A percentile compares a stretch with the other conserved stretches of the same genome.
Evolutionary conservation across 2,329 filamentous ascomycete genomes (phyloP).

Genomic region (Arthrobotrys sinensis): DNA sequence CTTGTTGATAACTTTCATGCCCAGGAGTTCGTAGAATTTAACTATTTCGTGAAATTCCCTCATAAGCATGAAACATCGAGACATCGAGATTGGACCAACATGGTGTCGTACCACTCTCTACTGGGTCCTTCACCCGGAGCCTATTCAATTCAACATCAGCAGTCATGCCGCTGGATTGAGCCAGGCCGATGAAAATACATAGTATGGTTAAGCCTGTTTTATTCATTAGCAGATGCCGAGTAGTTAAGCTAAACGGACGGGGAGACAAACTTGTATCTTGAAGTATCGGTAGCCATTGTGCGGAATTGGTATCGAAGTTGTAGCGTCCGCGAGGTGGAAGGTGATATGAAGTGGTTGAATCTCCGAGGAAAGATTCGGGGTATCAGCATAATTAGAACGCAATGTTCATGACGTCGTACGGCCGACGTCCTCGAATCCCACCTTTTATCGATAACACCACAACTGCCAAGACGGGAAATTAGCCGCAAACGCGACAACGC

Average conservation of each 20-base stretch:
- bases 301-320: conserved; percentile 43
- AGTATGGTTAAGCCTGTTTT: conserved; percentile 62
- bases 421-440: conserved; percentile 13
- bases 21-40: conserved; percentile 94
- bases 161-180: conserved; percentile 60
- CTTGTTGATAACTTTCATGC: conserved; percentile 86
- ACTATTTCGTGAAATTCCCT: conserved; percentile 69
- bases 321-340: conserved; percentile 18
- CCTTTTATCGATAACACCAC: conserved; percentile 27
- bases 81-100: conserved; percentile 60
- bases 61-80: background rate
- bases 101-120: conserved; percentile 75
- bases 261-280: conserved; percentile 77
- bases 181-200: conserved; percentile 56
- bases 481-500: conserved; percentile 21
- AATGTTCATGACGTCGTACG: conserved; percentile 16
- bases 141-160: conserved; percentile 70
- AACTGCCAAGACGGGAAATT: conserved; percentile 17
- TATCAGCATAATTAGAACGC: conserved; percentile 26
- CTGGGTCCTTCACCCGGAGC: conserved; percentile 95
- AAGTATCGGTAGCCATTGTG: conserved; percentile 73
- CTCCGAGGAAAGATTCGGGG: conserved; percentile 33
- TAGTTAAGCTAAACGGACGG: conserved; percentile 25
- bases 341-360: conserved; percentile 21
- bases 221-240: conserved; percentile 33